phyloP scores from a whole-genome alignment of 2,329 filamentous ascomycete species.

The Stenocarpella maydis region DNA sequence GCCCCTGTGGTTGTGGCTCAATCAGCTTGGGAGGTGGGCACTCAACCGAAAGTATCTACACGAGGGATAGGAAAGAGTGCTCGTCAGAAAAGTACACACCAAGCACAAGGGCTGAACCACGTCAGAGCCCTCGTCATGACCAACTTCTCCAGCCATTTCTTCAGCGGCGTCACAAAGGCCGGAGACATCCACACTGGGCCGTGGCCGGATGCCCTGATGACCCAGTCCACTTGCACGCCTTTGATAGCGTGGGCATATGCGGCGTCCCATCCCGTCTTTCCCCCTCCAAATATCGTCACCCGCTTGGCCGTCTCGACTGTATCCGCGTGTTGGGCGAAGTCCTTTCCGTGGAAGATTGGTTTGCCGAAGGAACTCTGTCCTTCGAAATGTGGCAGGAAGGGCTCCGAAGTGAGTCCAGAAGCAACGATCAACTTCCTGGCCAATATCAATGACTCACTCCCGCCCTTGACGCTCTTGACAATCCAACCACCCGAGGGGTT shows the following conservation, averaged over 20 bases:
- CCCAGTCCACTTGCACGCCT: slow-evolving; percentile 65
- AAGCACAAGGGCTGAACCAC: slow-evolving; percentile 69
- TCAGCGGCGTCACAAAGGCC: slow-evolving; percentile 61
- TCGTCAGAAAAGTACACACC: slow-evolving; percentile 44
- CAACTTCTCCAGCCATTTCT: slow-evolving; percentile 73
- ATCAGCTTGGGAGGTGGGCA: slow-evolving; percentile 41
- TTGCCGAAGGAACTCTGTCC: slow-evolving; percentile 55
- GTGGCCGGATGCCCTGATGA: slow-evolving; percentile 59
- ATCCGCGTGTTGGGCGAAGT: slow-evolving; percentile 52
- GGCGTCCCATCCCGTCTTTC: slow-evolving; percentile 66
- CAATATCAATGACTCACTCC: slow-evolving; percentile 38
- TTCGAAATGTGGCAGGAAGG: slow-evolving; percentile 55
- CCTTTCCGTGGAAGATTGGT: slow-evolving; percentile 59
- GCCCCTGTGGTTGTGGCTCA: slow-evolving; percentile 40
- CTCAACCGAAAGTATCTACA: slow-evolving; percentile 51
- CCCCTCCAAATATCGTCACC: slow-evolving; percentile 65
- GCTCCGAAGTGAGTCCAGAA: slow-evolving; percentile 51
- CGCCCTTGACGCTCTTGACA: slow-evolving; percentile 46
- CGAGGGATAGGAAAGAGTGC: slow-evolving; percentile 58
- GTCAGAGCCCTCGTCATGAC: slow-evolving; percentile 68
- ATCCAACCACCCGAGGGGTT: slow-evolving; percentile 51
- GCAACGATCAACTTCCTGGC: background rate
- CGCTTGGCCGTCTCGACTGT: slow-evolving; percentile 51
- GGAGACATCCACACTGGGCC: slow-evolving; percentile 68
- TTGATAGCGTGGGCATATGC: slow-evolving; percentile 67